phyloP scores from a whole-genome alignment of 73 alveolate species.

The Loxodes magnus region DNA sequence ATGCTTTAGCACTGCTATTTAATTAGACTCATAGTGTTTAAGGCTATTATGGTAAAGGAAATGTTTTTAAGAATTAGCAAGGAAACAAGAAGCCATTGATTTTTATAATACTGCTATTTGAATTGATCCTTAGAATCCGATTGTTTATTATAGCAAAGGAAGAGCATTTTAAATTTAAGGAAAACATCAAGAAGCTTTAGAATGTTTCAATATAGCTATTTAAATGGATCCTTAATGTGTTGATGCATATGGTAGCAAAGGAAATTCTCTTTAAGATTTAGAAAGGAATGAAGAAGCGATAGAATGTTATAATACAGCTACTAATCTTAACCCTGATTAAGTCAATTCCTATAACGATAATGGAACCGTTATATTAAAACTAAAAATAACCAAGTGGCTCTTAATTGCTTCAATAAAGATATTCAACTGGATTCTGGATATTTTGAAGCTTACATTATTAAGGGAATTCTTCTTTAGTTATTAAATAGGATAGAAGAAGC shows the following conservation, averaged over 20 bases:
- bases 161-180: slow-evolving; percentile 2
- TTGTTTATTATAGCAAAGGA: slow-evolving; percentile 6
- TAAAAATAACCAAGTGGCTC: no score
- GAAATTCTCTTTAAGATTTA: slow-evolving; percentile 42
- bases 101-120: slow-evolving; percentile 4
- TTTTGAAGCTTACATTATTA: slow-evolving; percentile 33
- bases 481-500: slow-evolving; percentile 23
- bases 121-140: slow-evolving; percentile 3
- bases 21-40: not conserved
- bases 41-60: slow-evolving; percentile 21
- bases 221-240: slow-evolving; percentile 35
- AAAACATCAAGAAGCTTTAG: slow-evolving; percentile 6
- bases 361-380: no score
- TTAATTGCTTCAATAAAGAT: slow-evolving; percentile 36
- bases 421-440: slow-evolving; percentile 27
- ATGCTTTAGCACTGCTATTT: slow-evolving; percentile 27
- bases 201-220: slow-evolving; percentile 32
- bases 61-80: slow-evolving; percentile 4
- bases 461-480: slow-evolving; percentile 17
- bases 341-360: no score
- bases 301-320: no score
- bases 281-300: slow-evolving; percentile 50
- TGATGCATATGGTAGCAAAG: slow-evolving; percentile 28
- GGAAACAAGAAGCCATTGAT: slow-evolving; percentile 12
- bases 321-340: no score